These are phyloP conservation scores for Datura wrightii DNA, from an alignment of 257 asterid genomes.

Conservation along the genomic window DNA sequence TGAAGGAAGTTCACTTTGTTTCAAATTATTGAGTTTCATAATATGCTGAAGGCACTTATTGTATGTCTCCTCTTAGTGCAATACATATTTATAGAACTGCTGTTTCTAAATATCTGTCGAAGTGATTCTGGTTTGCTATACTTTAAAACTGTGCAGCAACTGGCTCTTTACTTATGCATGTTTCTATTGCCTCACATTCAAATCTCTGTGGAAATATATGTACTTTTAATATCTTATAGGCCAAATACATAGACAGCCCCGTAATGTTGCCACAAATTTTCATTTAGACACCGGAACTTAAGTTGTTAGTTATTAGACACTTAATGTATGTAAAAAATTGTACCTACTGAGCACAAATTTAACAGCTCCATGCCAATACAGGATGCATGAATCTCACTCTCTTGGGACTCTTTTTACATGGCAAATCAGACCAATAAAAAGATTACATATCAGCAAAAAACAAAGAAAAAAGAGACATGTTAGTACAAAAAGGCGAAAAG, in stretches of 20 bases:
- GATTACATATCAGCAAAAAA: background rate
- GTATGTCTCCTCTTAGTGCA: slow-evolving; percentile 12
- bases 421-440: background rate
- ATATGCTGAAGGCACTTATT: slow-evolving; percentile 6
- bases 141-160: background rate
- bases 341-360: background rate
- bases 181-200: background rate
- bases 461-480: background rate
- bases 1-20: slow-evolving; percentile 22
- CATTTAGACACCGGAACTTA: background rate
- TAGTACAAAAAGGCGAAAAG: background rate
- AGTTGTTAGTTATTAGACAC: background rate
- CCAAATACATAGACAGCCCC: background rate
- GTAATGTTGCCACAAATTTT: background rate
- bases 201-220: background rate
- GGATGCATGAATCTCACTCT: background rate
- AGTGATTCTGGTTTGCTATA: background rate
- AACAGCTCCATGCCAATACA: background rate
- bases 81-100: background rate
- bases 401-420: background rate
- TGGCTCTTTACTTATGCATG: background rate
- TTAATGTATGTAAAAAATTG: background rate
- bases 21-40: slow-evolving; percentile 14
- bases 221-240: background rate
- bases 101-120: background rate